Percentiles rank a stretch among this genome's conserved stretches.
Evolutionary conservation across 1,284 basidiomycete genomes (phyloP).

Genomic region (Cutaneotrichosporon cutaneum): DNA sequence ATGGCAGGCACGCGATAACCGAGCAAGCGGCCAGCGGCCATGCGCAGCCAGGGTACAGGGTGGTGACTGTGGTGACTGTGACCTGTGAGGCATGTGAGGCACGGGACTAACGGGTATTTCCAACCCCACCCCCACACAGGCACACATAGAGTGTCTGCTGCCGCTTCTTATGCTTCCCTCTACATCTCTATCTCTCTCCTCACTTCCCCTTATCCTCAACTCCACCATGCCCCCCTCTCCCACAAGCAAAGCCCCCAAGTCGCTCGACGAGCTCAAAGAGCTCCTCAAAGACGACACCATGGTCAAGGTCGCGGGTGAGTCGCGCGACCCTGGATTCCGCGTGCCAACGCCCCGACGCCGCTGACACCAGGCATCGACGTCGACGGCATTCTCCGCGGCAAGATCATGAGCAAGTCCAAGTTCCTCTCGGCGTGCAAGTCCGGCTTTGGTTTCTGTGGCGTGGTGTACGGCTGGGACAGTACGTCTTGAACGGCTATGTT

Average conservation of each 20-base stretch:
- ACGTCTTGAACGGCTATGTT: constrained; percentile 7
- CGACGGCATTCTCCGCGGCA: constrained; percentile 90
- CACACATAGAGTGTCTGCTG: too few species aligned
- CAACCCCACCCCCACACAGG: background rate
- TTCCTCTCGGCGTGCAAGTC: constrained; percentile 80
- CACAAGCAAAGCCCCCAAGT: constrained; percentile 59
- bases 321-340: background rate
- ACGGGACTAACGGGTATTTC: background rate
- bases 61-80: too few species aligned
- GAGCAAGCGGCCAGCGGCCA: too few species aligned
- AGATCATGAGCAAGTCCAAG: constrained; percentile 92
- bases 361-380: constrained; percentile 56
- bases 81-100: too few species aligned
- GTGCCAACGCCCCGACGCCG: background rate
- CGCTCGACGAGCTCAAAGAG: constrained; percentile 61
- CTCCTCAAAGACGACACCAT: constrained; percentile 69
- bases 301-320: constrained; percentile 81
- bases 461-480: constrained; percentile 63
- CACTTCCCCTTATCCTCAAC: too few species aligned
- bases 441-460: constrained; percentile 89
- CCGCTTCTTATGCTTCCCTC: background rate
- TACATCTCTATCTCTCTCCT: background rate
- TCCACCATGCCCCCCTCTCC: constrained; percentile 44
- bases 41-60: too few species aligned
- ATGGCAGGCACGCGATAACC: too few species aligned